phyloP scores from a whole-genome alignment of 495 filamentous ascomycete species.

The Trichoderma reesei region DNA sequence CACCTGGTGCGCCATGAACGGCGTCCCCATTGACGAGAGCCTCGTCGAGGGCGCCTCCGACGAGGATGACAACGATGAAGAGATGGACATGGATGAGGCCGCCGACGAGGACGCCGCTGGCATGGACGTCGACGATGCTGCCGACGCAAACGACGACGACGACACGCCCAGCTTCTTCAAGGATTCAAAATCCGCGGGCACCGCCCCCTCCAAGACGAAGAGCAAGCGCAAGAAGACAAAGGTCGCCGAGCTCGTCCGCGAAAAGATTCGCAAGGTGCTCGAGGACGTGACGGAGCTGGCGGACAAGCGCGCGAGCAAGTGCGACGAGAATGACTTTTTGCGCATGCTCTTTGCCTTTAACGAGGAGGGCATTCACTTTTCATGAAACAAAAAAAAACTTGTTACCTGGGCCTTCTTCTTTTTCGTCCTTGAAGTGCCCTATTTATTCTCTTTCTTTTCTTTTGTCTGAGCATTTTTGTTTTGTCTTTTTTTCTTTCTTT shows the following conservation, averaged over 20 bases:
- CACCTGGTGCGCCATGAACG: constrained; percentile 78
- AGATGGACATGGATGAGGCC: constrained; percentile 32
- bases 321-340: constrained; percentile 86
- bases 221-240: constrained; percentile 58
- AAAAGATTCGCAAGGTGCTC: constrained; percentile 75
- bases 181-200: constrained; percentile 42
- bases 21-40: constrained; percentile 66
- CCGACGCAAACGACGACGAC: constrained; percentile 29
- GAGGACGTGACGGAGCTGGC: constrained; percentile 65
- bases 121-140: constrained; percentile 51
- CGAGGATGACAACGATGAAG: constrained; percentile 50
- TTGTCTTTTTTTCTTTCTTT: no score
- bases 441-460: not conserved
- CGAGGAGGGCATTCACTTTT: constrained; percentile 13
- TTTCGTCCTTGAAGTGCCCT: not conserved
- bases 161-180: constrained; percentile 72
- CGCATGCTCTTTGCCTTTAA: constrained; percentile 30
- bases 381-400: not conserved
- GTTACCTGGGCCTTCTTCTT: not conserved
- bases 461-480: not conserved
- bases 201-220: constrained; percentile 41
- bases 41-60: constrained; percentile 29
- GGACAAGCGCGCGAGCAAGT: constrained; percentile 71
- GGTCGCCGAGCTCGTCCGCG: constrained; percentile 65
- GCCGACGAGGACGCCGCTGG: constrained; percentile 40